phyloP scores from a whole-genome alignment of 352 stramenopile species.

The Globisporangium okanoganense region DNA sequence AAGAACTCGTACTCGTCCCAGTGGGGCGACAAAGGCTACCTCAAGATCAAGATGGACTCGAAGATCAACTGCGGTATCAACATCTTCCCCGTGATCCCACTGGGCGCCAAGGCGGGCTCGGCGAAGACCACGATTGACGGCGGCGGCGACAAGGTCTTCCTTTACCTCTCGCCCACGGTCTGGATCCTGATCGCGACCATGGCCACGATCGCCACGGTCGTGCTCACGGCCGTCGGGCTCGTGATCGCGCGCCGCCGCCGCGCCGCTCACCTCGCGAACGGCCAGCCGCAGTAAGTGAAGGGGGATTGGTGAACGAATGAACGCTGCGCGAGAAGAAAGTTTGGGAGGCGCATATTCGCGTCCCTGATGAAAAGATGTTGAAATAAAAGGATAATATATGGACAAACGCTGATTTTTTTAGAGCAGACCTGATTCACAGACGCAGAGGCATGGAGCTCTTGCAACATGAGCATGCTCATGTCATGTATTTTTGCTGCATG shows the following conservation, averaged over 20 bases:
- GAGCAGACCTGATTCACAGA: background rate
- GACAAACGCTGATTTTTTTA: slow-evolving; percentile 1
- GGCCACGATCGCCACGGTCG: slow-evolving; percentile 12
- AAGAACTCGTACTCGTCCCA: slow-evolving; percentile 80
- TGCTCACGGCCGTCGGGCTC: slow-evolving; percentile 28
- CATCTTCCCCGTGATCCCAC: slow-evolving; percentile 66
- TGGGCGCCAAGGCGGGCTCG: slow-evolving; percentile 40
- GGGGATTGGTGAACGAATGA: background rate
- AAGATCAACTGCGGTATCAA: slow-evolving; percentile 81
- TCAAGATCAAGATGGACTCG: slow-evolving; percentile 56
- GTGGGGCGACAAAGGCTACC: slow-evolving; percentile 70
- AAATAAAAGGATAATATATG: slow-evolving; percentile 13
- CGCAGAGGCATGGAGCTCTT: too few relatives aligned
- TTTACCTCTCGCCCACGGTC: slow-evolving; percentile 24
- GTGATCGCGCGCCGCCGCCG: slow-evolving; percentile 20
- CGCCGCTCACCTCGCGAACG: slow-evolving; percentile 1
- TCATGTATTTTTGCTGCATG: too few relatives aligned
- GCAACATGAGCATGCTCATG: too few relatives aligned
- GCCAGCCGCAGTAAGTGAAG: background rate
- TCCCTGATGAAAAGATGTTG: slow-evolving; percentile 7
- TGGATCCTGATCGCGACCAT: slow-evolving; percentile 33
- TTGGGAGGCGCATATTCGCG: background rate
- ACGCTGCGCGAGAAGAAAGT: background rate
- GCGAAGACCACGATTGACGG: slow-evolving; percentile 46
- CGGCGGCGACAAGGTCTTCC: slow-evolving; percentile 36